Evolutionary conservation across 163 green algal genomes (phyloP).

Genomic region (Trebouxia gelatinosa): DNA sequence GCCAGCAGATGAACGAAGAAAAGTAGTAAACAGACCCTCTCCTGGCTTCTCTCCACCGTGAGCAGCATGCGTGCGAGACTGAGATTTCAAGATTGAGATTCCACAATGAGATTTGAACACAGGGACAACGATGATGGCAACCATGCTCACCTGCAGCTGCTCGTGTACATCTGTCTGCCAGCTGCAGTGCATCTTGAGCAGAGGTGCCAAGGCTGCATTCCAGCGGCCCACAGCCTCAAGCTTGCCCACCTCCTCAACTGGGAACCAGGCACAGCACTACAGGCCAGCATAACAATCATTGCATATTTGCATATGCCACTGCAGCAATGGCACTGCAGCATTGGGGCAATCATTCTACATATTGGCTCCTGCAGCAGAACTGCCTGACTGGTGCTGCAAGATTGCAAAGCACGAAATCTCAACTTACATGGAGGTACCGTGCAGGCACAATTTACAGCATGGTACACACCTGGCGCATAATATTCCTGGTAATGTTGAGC

Average conservation of each 20-base stretch:
- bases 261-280: slow-evolving; percentile 3
- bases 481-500: slow-evolving; percentile 29
- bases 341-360: background rate
- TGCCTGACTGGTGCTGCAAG: background rate
- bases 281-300: background rate
- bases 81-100: too few species aligned
- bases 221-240: slow-evolving; percentile 7
- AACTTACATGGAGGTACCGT: background rate
- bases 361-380: background rate
- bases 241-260: background rate
- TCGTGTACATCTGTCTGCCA: slow-evolving; percentile 20
- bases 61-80: too few species aligned
- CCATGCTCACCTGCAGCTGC: slow-evolving; percentile 30
- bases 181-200: slow-evolving; percentile 18
- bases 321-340: background rate
- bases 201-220: background rate
- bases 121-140: too few species aligned
- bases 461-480: slow-evolving; percentile 27
- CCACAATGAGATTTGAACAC: too few species aligned
- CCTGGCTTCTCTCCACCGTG: too few species aligned
- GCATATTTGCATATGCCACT: background rate
- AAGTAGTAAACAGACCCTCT: too few species aligned
- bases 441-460: background rate
- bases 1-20: too few species aligned
- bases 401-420: background rate